Evolutionary conservation across 257 asterid genomes (phyloP).

Genomic region (Gentiana straminea): DNA sequence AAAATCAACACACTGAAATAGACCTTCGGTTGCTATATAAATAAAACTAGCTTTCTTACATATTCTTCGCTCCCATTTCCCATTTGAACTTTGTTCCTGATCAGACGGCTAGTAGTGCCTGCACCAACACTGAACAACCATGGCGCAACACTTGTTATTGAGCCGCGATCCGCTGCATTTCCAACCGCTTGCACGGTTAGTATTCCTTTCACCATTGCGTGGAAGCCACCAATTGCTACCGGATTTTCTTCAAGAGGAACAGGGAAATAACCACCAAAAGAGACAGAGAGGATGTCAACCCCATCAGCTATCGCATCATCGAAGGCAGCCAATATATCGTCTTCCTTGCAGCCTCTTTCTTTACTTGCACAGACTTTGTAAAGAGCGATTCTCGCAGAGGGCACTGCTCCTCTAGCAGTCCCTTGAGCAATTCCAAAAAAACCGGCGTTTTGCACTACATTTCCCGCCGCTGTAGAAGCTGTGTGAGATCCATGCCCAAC

Average conservation of each 20-base stretch:
- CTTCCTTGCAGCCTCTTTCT: background rate
- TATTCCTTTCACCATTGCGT: conserved; percentile 20
- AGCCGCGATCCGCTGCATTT: conserved; percentile 9
- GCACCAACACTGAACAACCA: conserved; percentile 39
- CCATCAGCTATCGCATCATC: too few species aligned
- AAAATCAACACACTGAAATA: too few species aligned
- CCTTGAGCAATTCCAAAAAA: conserved; percentile 28
- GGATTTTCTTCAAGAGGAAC: conserved; percentile 20
- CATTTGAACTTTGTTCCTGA: conserved; percentile 21
- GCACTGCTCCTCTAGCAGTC: conserved; percentile 32
- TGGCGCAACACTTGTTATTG: conserved; percentile 22
- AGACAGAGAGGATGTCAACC: background rate
- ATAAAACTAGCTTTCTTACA: conserved; percentile 9
- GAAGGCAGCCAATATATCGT: conserved; percentile 2
- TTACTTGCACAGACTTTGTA: conserved; percentile 5
- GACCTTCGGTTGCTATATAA: too few species aligned
- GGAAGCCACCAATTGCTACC: conserved; percentile 5
- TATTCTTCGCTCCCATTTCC: conserved; percentile 25
- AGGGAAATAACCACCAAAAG: conserved; percentile 32
- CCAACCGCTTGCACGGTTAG: conserved; percentile 33
- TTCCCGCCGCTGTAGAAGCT: conserved; percentile 40
- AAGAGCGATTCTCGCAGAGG: conserved; percentile 28
- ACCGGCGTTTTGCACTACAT: conserved; percentile 13
- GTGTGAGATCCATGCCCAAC: conserved; percentile 34
- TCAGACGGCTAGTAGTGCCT: conserved; percentile 25